phyloP scores from a whole-genome alignment of 257 asterid species.

The Penstemon barbatus region DNA sequence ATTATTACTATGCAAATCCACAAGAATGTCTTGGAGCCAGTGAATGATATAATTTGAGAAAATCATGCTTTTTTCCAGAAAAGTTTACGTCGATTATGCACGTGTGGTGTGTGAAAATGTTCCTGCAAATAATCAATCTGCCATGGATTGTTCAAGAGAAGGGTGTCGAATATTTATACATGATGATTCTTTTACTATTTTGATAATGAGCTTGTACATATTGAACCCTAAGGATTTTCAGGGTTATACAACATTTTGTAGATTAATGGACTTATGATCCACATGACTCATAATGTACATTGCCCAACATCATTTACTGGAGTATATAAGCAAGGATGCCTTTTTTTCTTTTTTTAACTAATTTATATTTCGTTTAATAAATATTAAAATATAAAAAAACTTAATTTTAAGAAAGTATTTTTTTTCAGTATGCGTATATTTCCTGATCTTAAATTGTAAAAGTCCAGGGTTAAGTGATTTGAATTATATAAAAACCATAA shows the following conservation, averaged over 20 bases:
- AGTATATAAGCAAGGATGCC: no score
- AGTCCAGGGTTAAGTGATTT: no score
- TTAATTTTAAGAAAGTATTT: no score
- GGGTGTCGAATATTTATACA: background rate
- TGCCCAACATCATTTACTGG: no score
- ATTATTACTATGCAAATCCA: slow-evolving; percentile 69
- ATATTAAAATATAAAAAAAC: no score
- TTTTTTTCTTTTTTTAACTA: no score
- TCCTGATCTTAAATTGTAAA: no score
- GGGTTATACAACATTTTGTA: slow-evolving; percentile 11
- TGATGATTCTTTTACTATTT: slow-evolving; percentile 31
- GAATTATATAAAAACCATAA: no score
- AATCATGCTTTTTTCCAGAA: background rate
- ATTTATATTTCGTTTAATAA: no score
- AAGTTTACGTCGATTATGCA: slow-evolving; percentile 18
- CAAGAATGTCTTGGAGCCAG: slow-evolving; percentile 54
- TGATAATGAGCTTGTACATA: slow-evolving; percentile 31
- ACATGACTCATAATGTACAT: no score
- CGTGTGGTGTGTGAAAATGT: slow-evolving; percentile 24
- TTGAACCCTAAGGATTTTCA: slow-evolving; percentile 17
- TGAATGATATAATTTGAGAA: slow-evolving; percentile 17
- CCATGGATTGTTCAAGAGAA: background rate
- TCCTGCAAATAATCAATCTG: background rate
- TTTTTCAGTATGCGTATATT: no score
- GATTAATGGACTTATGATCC: background rate